Base-by-base conservation (phyloP, 2,329 filamentous ascomycete genomes). In the Fusarium marasasianum region DNA sequence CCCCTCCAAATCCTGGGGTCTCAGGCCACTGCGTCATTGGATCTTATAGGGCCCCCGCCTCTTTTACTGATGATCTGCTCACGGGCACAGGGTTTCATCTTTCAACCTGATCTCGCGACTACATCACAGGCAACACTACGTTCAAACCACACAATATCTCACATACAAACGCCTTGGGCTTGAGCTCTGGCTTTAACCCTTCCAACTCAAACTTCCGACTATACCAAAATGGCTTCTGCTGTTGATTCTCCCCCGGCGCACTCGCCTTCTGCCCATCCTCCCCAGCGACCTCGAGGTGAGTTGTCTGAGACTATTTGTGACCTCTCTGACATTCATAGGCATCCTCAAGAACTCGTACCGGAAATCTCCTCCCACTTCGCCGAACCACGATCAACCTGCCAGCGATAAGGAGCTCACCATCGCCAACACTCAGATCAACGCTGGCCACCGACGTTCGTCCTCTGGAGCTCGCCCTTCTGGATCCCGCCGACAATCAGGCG, bases 401-500 rank as follows among this genome's bases (percentile, higher is more conserved):
- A 90, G 90, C 8, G 92, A 95, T 75, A 96, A 97, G 84, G 96
- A 98, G 80, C 87, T 98, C 78, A 97, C 95, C 8, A 90, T 98
- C 69, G 92, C 95, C 82, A 99, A 99, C 84, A 99, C 96, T 2
- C 90, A 98, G 71, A 91, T 94, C 81, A 99, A 99, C 86, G 95
- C 96, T 51, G 96, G 96, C 40, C 93, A 93, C 75, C 93, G 94
- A 71, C 96, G 93, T 26, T 96, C 94, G 0, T 96, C 94, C 5
- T 90, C 90, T 33, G 88, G 91, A 6, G 89, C 89, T 72, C 90
- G 90, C 10, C 88, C 88, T 37, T 77, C 82, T 13, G 88, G 90
- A 14, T 93, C 91, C n/a, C 92, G 94, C 63, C 92, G 94, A 57
- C 92, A 92, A 74, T 95, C 93, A 66, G 85, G 86, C 63, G 66